Evolutionary conservation across 1,139 yeast species (phyloP).

Genomic region (Suhomyces bribrorum): DNA sequence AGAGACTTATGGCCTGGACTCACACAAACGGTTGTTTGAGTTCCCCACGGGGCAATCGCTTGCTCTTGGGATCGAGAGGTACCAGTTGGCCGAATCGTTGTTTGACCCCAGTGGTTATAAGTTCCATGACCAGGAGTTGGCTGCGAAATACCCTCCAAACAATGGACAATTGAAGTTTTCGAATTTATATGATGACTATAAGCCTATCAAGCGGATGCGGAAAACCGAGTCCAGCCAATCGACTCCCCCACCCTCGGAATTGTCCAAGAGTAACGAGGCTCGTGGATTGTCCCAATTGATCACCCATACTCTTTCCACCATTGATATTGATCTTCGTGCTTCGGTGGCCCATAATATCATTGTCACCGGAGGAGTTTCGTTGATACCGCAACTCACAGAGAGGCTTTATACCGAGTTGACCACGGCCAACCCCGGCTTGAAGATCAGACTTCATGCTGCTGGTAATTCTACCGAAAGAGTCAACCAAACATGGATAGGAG

Average conservation of each 20-base stretch:
- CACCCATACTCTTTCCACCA: constrained; percentile 63
- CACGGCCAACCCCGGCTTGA: constrained; percentile 81
- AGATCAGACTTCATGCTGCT: constrained; percentile 82
- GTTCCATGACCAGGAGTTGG: constrained; percentile 26
- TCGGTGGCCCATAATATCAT: constrained; percentile 90
- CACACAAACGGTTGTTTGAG: constrained; percentile 63
- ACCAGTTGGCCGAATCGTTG: constrained; percentile 68
- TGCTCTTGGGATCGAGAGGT: constrained; percentile 56
- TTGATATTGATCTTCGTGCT: constrained; percentile 89
- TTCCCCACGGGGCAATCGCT: constrained; percentile 66
- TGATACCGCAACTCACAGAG: constrained; percentile 87
- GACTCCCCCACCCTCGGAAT: constrained; percentile 40
- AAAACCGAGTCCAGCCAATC: constrained; percentile 42
- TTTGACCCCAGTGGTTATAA: constrained; percentile 60
- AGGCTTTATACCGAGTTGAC: constrained; percentile 75
- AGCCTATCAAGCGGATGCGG: constrained; percentile 66
- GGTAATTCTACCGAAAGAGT: constrained; percentile 84
- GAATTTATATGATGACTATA: constrained; percentile 57
- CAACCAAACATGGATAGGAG: constrained; percentile 94
- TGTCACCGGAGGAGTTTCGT: constrained; percentile 85
- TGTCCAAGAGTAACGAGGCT: constrained; percentile 16
- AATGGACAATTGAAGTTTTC: constrained; percentile 40
- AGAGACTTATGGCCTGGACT: constrained; percentile 34
- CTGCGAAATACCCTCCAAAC: constrained; percentile 33
- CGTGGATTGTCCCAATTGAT: constrained; percentile 70